Evolutionary conservation across 2,329 filamentous ascomycete species (phyloP), one percentile per base, ranked within the genome.

Genomic region (Torrubiella hemipterigena): DNA sequence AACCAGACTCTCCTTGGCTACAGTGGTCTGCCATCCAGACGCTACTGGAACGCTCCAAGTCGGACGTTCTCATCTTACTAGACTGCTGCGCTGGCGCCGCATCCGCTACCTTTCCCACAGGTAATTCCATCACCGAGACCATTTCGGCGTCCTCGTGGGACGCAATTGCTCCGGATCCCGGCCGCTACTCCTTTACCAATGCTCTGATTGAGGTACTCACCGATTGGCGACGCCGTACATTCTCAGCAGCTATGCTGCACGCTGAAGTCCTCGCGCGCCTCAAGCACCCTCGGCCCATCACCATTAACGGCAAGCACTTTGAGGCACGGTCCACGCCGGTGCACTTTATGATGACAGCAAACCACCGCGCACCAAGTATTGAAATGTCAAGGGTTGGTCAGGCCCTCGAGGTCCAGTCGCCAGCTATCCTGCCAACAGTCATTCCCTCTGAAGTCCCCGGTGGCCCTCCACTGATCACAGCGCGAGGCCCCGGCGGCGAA

Each of bases 1-100:
- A 60, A 35, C 47, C 60, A 9, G 61, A 61, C 26, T 73, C 68
- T 3, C 65, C 68, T 4, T 72, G 65, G 61, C 46, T 73, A 30
- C 69, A 73, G 59, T 73, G 69, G 69, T 73, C 69, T 13, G 69
- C 70, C 10, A 73, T 74, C 23, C 70, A 74, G 44, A 73, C 68
- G 0, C 53, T 73, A 4, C 50, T 74, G 7, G 70, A 75, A 45
- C 55, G 69, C 27, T 73, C 69, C 9, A 51, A 61, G 10, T 73
- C 69, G 1, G 69, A 74, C 46, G 65, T 69, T 12, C 51, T 74
- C 30, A 73, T 75, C 32, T 55, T 74, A 1, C 49, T 75, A 11
- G 70, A 74, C 43, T 74, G 70, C 41, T 75, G 70, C 42, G 69
- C 70, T 6, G 69, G 69, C 10, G 70, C 70, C 24, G 70, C 70